Percentiles rank a stretch among this genome's conserved stretches.
These are phyloP conservation scores for Alternaria alternata DNA, from an alignment of 2,329 filamentous ascomycete species.

Conservation along the genomic window DNA sequence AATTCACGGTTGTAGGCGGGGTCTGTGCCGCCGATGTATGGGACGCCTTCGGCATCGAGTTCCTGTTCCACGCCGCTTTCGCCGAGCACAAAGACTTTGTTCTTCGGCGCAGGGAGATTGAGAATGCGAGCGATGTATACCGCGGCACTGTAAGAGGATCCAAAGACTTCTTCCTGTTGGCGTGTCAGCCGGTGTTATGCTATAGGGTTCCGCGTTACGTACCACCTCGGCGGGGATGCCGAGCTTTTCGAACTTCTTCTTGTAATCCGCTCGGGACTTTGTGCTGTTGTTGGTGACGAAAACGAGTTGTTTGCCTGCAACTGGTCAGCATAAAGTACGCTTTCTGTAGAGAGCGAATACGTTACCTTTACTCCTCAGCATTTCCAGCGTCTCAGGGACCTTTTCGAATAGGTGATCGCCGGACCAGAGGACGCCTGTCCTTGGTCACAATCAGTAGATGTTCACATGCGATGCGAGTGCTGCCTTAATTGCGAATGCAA, in stretches of 20 bases:
- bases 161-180: conserved; percentile 85
- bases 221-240: conserved; percentile 78
- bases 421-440: conserved; percentile 91
- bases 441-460: conserved; percentile 53
- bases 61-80: conserved; percentile 92
- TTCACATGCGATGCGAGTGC: not conserved
- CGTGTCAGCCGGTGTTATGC: conserved; percentile 7
- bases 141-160: conserved; percentile 91
- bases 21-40: conserved; percentile 88
- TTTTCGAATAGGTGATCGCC: conserved; percentile 89
- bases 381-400: conserved; percentile 82
- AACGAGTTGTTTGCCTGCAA: conserved; percentile 82
- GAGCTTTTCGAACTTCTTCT: conserved; percentile 84
- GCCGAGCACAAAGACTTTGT: conserved; percentile 93
- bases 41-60: conserved; percentile 78
- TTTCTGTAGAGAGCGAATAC: not conserved
- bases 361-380: conserved; percentile 81
- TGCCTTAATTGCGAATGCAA: not conserved
- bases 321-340: not conserved
- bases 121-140: conserved; percentile 97
- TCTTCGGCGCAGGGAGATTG: conserved; percentile 76
- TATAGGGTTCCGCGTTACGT: conserved; percentile 22
- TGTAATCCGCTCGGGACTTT: conserved; percentile 91
- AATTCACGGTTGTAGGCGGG: conserved; percentile 79
- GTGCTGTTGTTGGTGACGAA: conserved; percentile 99